Percentiles rank a stretch among this genome's conserved stretches.
These are phyloP conservation scores for Austroboletus niveus DNA, from an alignment of 1,284 basidiomycete species.

Conservation along the genomic window DNA sequence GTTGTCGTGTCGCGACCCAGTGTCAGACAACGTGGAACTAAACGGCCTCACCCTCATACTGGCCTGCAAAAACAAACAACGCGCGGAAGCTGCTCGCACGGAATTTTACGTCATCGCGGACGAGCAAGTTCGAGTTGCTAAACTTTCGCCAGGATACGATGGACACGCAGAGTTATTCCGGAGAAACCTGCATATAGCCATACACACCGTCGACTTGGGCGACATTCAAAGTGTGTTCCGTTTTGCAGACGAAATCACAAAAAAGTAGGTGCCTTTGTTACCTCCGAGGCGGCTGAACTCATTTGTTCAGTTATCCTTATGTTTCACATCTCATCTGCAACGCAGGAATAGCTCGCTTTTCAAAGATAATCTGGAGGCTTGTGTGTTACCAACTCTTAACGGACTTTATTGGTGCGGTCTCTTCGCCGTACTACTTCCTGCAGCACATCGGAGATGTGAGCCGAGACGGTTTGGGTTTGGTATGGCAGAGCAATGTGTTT, in stretches of 20 bases:
- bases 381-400: constrained; percentile 53
- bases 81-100: constrained; percentile 61
- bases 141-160: constrained; percentile 38
- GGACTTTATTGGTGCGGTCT: constrained; percentile 49
- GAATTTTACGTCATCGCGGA: constrained; percentile 58
- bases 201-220: constrained; percentile 67
- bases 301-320: constrained; percentile 64
- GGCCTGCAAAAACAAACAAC: constrained; percentile 71
- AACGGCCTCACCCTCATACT: constrained; percentile 73
- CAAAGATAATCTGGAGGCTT: constrained; percentile 52
- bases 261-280: constrained; percentile 44
- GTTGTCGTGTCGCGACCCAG: constrained; percentile 48
- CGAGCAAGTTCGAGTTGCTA: constrained; percentile 42
- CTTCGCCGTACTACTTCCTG: constrained; percentile 58
- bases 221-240: constrained; percentile 59
- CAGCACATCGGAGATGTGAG: constrained; percentile 65
- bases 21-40: constrained; percentile 11
- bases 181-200: constrained; percentile 59
- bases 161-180: constrained; percentile 57
- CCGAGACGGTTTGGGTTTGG: constrained; percentile 72
- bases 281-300: constrained; percentile 1
- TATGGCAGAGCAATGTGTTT: constrained; percentile 87
- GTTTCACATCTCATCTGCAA: constrained; percentile 83
- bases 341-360: constrained; percentile 72
- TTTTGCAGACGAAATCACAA: constrained; percentile 57